Percentiles rank a stretch among this genome's conserved stretches.
These are phyloP conservation scores for Coniochaeta sp. DNA, from an alignment of 2,329 filamentous ascomycete species.

Conservation along the genomic window DNA sequence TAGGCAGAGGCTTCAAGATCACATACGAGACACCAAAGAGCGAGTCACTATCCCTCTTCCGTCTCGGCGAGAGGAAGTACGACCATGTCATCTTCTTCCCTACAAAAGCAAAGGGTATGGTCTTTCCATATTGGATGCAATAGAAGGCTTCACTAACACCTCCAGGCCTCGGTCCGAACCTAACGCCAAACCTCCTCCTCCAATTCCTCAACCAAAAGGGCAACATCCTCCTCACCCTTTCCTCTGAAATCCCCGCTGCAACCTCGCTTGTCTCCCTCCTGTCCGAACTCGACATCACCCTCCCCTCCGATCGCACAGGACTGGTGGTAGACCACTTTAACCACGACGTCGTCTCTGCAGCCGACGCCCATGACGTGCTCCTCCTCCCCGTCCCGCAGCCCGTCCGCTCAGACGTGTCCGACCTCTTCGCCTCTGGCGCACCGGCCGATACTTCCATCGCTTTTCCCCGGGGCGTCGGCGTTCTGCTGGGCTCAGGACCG, in stretches of 20 bases:
- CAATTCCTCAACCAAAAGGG: constrained; percentile 88
- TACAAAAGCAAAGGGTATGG: constrained; percentile 75
- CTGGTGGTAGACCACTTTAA: constrained; percentile 94
- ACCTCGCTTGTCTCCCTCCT: constrained; percentile 71
- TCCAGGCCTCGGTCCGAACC: constrained; percentile 73
- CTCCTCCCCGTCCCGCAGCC: constrained; percentile 63
- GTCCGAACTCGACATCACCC: constrained; percentile 77
- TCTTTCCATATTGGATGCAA: neutral
- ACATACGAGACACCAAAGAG: constrained; percentile 78
- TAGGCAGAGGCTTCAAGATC: constrained; percentile 77
- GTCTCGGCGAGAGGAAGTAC: constrained; percentile 78
- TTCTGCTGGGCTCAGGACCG: constrained; percentile 69
- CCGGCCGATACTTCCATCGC: constrained; percentile 54
- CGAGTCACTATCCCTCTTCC: constrained; percentile 69
- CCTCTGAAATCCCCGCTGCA: constrained; percentile 61
- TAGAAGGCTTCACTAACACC: too few species aligned
- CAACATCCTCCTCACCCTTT: constrained; percentile 83
- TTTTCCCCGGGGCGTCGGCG: constrained; percentile 75
- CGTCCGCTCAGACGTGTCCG: constrained; percentile 61
- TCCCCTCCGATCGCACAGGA: constrained; percentile 79
- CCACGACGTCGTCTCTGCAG: constrained; percentile 69
- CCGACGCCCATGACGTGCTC: constrained; percentile 83
- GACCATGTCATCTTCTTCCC: constrained; percentile 89
- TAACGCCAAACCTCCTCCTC: constrained; percentile 79
- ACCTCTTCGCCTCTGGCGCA: constrained; percentile 64